phyloP scores from a whole-genome alignment of 345 rosid genomes.

The Cochlearia excelsa region DNA sequence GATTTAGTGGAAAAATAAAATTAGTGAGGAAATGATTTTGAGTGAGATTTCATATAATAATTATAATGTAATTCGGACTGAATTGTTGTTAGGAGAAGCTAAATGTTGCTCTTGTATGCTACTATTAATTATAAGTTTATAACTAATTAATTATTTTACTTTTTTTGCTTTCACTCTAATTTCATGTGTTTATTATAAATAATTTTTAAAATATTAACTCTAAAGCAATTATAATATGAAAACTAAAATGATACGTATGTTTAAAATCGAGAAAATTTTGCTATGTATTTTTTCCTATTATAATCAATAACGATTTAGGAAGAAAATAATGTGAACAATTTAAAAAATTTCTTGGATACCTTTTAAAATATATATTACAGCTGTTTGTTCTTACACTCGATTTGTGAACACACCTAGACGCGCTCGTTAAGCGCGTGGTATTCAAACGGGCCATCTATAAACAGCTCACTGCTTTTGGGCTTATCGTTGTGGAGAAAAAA shows the following conservation, averaged over 20 bases:
- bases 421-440: constrained; percentile 23
- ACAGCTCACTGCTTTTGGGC: constrained; percentile 34
- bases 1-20: constrained; percentile 27
- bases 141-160: constrained; percentile 1
- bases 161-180: too few species aligned
- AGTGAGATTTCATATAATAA: constrained; percentile 8
- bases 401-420: constrained; percentile 1
- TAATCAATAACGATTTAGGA: not conserved
- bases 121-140: not conserved
- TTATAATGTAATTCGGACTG: constrained; percentile 22
- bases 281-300: too few species aligned
- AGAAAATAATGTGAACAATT: not conserved
- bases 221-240: too few species aligned
- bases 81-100: constrained; percentile 21
- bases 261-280: too few species aligned
- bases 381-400: constrained; percentile 1
- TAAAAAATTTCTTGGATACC: not conserved
- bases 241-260: too few species aligned
- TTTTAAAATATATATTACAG: not conserved
- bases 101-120: constrained; percentile 2
- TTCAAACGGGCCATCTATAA: constrained; percentile 18
- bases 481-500: constrained; percentile 5
- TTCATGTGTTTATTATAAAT: too few species aligned
- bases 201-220: too few species aligned
- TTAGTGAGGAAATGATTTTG: constrained; percentile 22